These are phyloP conservation scores for Diaporthe sp. DNA, from an alignment of 2,329 filamentous ascomycete species.

Conservation along the genomic window DNA sequence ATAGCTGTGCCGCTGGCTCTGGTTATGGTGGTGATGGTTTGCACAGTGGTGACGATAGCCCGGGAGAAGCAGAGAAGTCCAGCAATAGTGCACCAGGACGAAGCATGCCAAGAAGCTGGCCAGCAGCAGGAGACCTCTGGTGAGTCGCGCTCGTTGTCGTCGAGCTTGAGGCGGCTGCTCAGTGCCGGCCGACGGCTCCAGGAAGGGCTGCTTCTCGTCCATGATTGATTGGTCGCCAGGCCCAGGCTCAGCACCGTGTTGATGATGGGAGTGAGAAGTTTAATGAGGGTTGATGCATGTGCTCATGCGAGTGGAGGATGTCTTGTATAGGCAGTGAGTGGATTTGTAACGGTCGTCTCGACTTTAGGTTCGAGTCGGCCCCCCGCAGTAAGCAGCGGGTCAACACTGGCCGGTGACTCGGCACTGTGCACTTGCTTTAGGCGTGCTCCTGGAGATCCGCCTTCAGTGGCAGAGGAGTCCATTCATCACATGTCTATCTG, in stretches of 20 bases:
- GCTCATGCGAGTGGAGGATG: not conserved
- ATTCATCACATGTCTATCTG: not conserved
- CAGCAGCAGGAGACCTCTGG: conserved; percentile 8
- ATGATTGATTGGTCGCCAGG: not conserved
- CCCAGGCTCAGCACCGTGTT: not conserved
- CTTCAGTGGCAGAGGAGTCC: no score
- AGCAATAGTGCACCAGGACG: conserved; percentile 1
- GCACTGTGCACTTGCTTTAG: not conserved
- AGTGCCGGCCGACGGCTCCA: not conserved
- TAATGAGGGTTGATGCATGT: not conserved
- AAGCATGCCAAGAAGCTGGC: conserved; percentile 12
- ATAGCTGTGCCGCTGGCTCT: conserved; percentile 37
- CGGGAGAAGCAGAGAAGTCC: not conserved
- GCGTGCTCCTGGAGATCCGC: not conserved
- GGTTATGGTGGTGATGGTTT: not conserved
- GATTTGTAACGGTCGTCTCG: not conserved
- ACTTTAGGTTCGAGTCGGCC: not conserved
- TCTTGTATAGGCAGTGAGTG: not conserved
- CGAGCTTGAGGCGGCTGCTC: not conserved
- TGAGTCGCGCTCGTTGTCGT: not conserved
- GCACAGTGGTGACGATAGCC: not conserved
- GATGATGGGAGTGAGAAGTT: not conserved
- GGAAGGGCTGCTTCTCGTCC: conserved; percentile 33
- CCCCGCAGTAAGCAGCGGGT: conserved; percentile 25
- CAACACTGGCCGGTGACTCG: not conserved